Percentiles rank a stretch among this genome's conserved stretches.
These are phyloP conservation scores for Candida golubevii DNA, from an alignment of 805 yeast species.

Conservation along the genomic window DNA sequence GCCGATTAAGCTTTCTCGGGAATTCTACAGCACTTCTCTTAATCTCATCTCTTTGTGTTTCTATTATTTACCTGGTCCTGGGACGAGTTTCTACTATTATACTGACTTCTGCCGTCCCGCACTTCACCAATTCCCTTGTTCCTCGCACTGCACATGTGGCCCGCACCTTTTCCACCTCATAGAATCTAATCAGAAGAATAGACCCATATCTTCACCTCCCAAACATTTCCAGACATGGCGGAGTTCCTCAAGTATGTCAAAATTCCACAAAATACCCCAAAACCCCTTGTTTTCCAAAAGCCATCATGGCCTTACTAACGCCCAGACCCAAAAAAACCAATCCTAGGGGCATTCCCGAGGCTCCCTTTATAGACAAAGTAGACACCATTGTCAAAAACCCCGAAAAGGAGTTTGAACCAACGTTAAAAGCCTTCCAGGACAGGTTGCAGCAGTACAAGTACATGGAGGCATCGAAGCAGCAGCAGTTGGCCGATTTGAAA, in stretches of 20 bases:
- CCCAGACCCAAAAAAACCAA: conserved; percentile 59
- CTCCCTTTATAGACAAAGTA: conserved; percentile 86
- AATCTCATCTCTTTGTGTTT: no score
- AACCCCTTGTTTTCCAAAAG: neutral
- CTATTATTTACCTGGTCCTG: no score
- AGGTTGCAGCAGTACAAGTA: conserved; percentile 84
- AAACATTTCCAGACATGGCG: conserved; percentile 18
- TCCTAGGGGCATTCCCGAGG: conserved; percentile 95
- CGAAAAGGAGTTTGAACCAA: conserved; percentile 59
- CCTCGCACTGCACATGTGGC: no score
- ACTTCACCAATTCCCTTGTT: no score
- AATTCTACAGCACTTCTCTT: no score
- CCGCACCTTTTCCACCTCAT: no score
- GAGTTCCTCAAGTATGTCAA: conserved; percentile 29
- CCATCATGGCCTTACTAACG: conserved; percentile 6
- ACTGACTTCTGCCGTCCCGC: no score
- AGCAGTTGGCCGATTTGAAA: conserved; percentile 48
- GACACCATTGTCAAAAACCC: conserved; percentile 66
- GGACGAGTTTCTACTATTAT: no score
- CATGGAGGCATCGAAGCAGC: conserved; percentile 63
- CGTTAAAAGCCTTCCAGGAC: conserved; percentile 76
- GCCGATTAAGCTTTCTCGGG: no score
- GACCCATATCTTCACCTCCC: neutral
- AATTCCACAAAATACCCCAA: neutral
- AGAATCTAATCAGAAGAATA: no score